Percentiles rank a stretch among this genome's conserved stretches.
Conservation (phyloP, 2,329 filamentous ascomycete genomes). For the Zasmidium cellare region DNA sequence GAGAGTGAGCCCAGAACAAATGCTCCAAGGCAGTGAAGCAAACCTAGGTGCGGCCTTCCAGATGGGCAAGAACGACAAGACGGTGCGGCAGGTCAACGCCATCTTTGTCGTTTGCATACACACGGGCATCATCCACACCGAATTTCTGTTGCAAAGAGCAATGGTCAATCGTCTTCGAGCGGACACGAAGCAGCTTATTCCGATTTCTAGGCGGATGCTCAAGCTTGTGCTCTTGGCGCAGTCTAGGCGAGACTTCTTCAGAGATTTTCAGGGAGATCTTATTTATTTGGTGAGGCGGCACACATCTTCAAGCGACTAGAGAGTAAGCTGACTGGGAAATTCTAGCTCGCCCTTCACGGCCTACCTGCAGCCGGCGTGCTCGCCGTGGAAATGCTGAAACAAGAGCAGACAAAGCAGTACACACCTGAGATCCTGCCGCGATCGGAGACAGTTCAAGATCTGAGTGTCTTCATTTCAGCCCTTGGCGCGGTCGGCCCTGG, state of each 20-base stretch:
- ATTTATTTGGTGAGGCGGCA: slow-evolving; percentile 33
- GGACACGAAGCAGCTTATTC: slow-evolving; percentile 38
- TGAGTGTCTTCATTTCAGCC: slow-evolving; percentile 47
- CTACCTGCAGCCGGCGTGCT: slow-evolving; percentile 45
- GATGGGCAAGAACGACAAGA: slow-evolving; percentile 16
- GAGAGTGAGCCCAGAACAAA: slow-evolving; percentile 29
- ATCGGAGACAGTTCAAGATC: slow-evolving; percentile 47
- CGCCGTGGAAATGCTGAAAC: slow-evolving; percentile 45
- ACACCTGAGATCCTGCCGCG: slow-evolving; percentile 39
- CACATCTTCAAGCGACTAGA: background rate
- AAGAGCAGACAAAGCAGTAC: slow-evolving; percentile 38
- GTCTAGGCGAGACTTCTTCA: slow-evolving; percentile 41
- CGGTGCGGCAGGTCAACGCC: slow-evolving; percentile 39
- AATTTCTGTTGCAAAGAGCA: slow-evolving; percentile 60
- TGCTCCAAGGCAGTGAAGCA: slow-evolving; percentile 21
- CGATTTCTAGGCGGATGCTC: slow-evolving; percentile 40
- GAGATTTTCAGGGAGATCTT: slow-evolving; percentile 46
- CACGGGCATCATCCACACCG: slow-evolving; percentile 52
- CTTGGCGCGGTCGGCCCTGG: slow-evolving; percentile 41
- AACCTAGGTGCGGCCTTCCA: slow-evolving; percentile 12
- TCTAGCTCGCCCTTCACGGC: slow-evolving; percentile 38
- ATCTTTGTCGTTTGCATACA: slow-evolving; percentile 44
- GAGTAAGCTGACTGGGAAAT: background rate
- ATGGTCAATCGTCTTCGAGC: slow-evolving; percentile 47
- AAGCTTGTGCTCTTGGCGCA: slow-evolving; percentile 38